Evolutionary conservation across 2,329 filamentous ascomycete genomes (phyloP), one percentile per base, ranked within the genome.

Genomic region (Alternaria tenuissima): DNA sequence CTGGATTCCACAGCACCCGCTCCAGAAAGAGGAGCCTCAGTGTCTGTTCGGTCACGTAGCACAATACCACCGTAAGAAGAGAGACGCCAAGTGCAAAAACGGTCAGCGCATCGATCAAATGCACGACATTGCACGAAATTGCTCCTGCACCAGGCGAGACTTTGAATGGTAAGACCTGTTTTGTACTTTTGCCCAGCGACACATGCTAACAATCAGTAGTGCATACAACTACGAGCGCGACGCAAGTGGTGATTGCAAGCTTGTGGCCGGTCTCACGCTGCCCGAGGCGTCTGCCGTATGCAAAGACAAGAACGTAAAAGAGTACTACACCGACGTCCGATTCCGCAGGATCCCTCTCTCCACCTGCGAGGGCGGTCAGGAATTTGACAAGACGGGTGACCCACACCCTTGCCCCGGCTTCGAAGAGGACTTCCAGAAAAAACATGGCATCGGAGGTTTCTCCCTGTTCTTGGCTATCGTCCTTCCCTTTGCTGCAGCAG

Each of bases 31-130:
- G 66, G 81, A 91, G 8, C 84, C 91, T 62, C 88, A 94, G 68
- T 99, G 95, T 78, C 84, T 99, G 3, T 99, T 99, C 73, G 95
- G 95, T 1, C 96, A 98, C 76, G 86, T 92, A 59, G 89, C 94
- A 30, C 87, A 92, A 73, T 99, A 97, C 73, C 87, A 96, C 72
- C 92, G 95, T 76, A 99, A 98, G 86, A 94, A 91, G 79, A 80
- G 84, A n/a, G 88, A 89, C 16, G 84, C 85, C 20, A 81, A 90
- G 48, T 99, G 95, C 82, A 97, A 89, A 83, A 97, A 97, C 71
- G 89, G 90, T 52, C 86, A 87, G 76, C 86, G 85, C 63, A 86
- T 96, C 61, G 75, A 81, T 20, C 70, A 75, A 64, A 83, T 94
- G 26, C 90, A 94, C 78, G 85, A 86, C 66, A 89, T 92, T 66